Conservation (phyloP, 371 early-diverging fungal species). For the Syncephalastrum contaminatum region DNA sequence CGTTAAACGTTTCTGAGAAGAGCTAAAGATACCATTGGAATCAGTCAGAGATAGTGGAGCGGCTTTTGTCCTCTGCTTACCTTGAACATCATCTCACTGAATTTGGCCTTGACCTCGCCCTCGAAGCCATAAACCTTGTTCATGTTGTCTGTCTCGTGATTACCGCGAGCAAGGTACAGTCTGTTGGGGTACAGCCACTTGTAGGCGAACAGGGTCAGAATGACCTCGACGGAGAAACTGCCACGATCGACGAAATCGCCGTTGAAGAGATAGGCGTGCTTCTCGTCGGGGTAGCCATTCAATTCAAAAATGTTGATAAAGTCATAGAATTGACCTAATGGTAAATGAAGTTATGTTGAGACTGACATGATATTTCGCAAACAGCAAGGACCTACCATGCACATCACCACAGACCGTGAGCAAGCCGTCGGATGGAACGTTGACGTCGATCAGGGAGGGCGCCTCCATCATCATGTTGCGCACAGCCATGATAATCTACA, state of each 20-base stretch:
- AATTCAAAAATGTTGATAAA: constrained; percentile 90
- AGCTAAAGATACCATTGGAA: constrained; percentile 30
- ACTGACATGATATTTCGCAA: neutral
- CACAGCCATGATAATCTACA: constrained; percentile 73
- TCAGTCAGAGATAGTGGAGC: neutral
- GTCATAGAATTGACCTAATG: constrained; percentile 93
- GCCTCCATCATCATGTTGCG: constrained; percentile 69
- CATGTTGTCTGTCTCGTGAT: constrained; percentile 98
- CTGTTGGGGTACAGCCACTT: constrained; percentile 88
- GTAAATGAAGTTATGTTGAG: neutral
- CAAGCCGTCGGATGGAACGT: constrained; percentile 69
- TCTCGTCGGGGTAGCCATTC: constrained; percentile 85
- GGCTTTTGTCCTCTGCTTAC: constrained; percentile 8
- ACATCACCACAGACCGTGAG: constrained; percentile 98
- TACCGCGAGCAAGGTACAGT: constrained; percentile 94
- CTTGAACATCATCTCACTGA: constrained; percentile 84
- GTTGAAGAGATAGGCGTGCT: constrained; percentile 90
- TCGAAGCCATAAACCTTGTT: constrained; percentile 99
- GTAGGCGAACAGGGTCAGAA: constrained; percentile 90
- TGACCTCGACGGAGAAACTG: constrained; percentile 93
- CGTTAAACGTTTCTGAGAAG: constrained; percentile 94
- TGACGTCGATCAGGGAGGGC: constrained; percentile 83
- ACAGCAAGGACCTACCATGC: constrained; percentile 64
- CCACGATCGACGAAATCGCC: constrained; percentile 99
- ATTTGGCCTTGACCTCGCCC: constrained; percentile 96